Base-by-base conservation (phyloP, 1,139 yeast species). In the Lizanozyma gosingica region DNA sequence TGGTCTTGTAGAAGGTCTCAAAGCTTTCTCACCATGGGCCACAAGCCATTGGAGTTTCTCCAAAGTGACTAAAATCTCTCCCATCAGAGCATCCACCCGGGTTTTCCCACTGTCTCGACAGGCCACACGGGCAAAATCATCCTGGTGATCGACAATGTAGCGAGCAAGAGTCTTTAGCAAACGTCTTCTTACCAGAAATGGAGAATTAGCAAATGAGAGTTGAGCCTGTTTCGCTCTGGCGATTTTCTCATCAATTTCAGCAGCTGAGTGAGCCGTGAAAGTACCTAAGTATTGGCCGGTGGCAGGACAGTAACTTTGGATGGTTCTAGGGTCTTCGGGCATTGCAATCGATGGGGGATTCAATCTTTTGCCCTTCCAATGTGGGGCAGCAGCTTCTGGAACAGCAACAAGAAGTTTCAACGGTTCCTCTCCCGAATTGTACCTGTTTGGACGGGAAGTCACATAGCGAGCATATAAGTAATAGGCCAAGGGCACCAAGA, bases 21-120 rank as follows among this genome's bases (percentile, higher is more conserved):
- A 67, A 0, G 85, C 76, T 16, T 63, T 63, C 50, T 82, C 94
- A 29, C 97, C 97, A 56, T 92, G 79, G 48, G 80, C 75, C 40
- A 86, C 70, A 39, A 84, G 80, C 98, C 98, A 92, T 50, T 82
- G 80, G 52, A 90, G 65, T 59, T 92, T 92, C 57, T 92, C 98
- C 48, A 90, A 68, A 0, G 97, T 90, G 9, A 88, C 97, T 77
- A 92, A 74, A 35, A 83, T 80, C 57, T 92, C 98, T 37, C 98
- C 98, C 83, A 92, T 81, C 43, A 92, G 82, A 2, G 98, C 97
- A 64, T 92, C 97, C 37, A 92, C 68, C 80, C 84, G 81, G 2
- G 98, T 90, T 58, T 92, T 92, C 33, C 98, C 98, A 22, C 95
- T 83, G 56, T 92, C 98, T 50, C 97, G 73, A 59, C 97, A 92